Evolutionary conservation across 1,284 basidiomycete species (phyloP).

Genomic region (Sanghuangporus sanghuang): DNA sequence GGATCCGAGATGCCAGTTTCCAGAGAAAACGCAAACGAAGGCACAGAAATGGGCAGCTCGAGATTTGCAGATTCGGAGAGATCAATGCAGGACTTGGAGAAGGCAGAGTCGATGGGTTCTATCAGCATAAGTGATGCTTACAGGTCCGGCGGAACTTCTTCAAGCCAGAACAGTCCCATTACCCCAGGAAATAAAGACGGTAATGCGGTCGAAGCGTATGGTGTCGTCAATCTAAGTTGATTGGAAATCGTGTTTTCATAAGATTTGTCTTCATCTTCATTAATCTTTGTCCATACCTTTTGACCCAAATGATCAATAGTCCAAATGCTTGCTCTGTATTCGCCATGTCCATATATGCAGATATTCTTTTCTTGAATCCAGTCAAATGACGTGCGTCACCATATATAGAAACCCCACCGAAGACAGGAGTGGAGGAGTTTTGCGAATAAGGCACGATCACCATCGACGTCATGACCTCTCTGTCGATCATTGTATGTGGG

Average conservation of each 20-base stretch:
- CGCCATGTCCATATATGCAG: too few relatives aligned
- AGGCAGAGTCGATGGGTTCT: background rate
- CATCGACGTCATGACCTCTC: background rate
- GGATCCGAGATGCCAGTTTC: background rate
- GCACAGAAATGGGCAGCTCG: background rate
- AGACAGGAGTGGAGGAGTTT: too few relatives aligned
- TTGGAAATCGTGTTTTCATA: too few relatives aligned
- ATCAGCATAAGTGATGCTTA: background rate
- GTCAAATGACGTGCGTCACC: too few relatives aligned
- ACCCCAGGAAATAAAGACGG: background rate
- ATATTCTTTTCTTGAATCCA: too few relatives aligned
- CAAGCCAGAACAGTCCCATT: background rate
- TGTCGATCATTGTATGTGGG: background rate
- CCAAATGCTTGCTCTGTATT: too few relatives aligned
- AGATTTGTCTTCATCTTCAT: too few relatives aligned
- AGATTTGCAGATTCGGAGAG: background rate
- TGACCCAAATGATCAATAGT: too few relatives aligned
- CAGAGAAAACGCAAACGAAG: background rate
- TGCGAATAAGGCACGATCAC: background rate
- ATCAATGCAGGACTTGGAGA: background rate
- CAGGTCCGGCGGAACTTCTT: background rate
- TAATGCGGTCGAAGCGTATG: background rate
- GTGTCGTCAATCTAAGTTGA: background rate
- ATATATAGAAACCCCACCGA: too few relatives aligned
- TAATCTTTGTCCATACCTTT: too few relatives aligned